Conservation (phyloP, 345 rosid genomes). For the Eutrema japonicum region DNA sequence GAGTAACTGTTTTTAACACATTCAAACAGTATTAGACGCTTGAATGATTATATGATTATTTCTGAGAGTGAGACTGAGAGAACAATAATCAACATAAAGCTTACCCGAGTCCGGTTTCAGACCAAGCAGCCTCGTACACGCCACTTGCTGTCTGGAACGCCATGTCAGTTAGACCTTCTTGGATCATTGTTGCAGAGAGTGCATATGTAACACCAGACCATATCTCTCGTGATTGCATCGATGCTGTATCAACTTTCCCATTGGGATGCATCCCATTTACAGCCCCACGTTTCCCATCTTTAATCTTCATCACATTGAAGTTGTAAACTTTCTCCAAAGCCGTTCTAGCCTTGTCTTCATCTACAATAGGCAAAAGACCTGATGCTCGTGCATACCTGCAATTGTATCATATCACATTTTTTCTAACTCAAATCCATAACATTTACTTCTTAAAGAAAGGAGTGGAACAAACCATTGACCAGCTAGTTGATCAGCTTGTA, state of each 20-base stretch:
- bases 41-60: not conserved
- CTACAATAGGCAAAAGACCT: conserved; percentile 77
- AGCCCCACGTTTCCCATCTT: conserved; percentile 83
- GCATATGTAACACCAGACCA: conserved; percentile 98
- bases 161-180: conserved; percentile 68
- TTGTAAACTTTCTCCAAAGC: conserved; percentile 78
- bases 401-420: conserved; percentile 6
- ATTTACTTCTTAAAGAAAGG: not conserved
- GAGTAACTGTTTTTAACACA: conserved; percentile 56
- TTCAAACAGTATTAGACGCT: not conserved
- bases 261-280: conserved; percentile 94
- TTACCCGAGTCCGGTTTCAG: conserved; percentile 84
- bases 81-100: conserved; percentile 6
- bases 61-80: not conserved
- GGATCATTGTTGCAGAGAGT: conserved; percentile 88
- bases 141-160: conserved; percentile 88
- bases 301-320: conserved; percentile 78
- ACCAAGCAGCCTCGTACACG: conserved; percentile 78
- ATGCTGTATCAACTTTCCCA: conserved; percentile 74
- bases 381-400: conserved; percentile 87
- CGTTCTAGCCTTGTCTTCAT: conserved; percentile 62
- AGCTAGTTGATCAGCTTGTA: conserved; percentile 96
- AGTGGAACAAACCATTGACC: conserved; percentile 72
- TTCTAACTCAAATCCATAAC: not conserved
- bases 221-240: conserved; percentile 90